Evolutionary conservation across 2,329 filamentous ascomycete species (phyloP).

Genomic region (Byssothecium circinans): DNA sequence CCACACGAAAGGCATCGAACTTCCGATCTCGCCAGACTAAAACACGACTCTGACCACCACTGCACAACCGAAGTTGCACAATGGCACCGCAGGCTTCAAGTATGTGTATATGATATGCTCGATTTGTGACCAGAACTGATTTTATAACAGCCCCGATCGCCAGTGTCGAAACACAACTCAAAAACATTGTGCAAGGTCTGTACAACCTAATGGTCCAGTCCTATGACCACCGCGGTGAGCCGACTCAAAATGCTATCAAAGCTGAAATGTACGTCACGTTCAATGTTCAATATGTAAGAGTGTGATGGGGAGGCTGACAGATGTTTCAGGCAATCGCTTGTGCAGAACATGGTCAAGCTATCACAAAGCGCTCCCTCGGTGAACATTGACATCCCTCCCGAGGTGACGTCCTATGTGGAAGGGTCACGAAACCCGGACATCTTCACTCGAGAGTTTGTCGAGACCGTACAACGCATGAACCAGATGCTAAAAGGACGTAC

Average conservation of each 20-base stretch:
- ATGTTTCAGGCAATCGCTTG: conserved; percentile 50
- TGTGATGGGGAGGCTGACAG: background rate
- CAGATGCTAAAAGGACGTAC: conserved; percentile 63
- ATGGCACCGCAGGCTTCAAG: conserved; percentile 4
- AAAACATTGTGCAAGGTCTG: conserved; percentile 63
- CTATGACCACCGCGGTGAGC: conserved; percentile 60
- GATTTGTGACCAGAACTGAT: background rate
- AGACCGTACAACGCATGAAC: conserved; percentile 64
- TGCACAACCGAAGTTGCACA: background rate
- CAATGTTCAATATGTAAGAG: background rate
- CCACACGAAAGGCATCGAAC: background rate
- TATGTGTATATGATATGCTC: background rate
- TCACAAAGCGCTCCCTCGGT: conserved; percentile 53
- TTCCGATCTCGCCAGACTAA: background rate
- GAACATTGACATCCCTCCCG: conserved; percentile 59
- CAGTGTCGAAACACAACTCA: conserved; percentile 54
- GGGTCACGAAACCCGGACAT: conserved; percentile 66
- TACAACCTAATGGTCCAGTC: conserved; percentile 62
- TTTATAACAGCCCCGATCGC: conserved; percentile 16
- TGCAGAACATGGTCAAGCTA: conserved; percentile 57
- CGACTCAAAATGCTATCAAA: conserved; percentile 60
- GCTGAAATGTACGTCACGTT: conserved; percentile 54
- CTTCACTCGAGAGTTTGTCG: conserved; percentile 67
- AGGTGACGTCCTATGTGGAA: conserved; percentile 66
- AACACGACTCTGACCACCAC: background rate